Percentiles rank a stretch among this genome's conserved stretches.
Conservation (phyloP, 768 basidiomycete genomes). For the Strobilomyces confusus region DNA sequence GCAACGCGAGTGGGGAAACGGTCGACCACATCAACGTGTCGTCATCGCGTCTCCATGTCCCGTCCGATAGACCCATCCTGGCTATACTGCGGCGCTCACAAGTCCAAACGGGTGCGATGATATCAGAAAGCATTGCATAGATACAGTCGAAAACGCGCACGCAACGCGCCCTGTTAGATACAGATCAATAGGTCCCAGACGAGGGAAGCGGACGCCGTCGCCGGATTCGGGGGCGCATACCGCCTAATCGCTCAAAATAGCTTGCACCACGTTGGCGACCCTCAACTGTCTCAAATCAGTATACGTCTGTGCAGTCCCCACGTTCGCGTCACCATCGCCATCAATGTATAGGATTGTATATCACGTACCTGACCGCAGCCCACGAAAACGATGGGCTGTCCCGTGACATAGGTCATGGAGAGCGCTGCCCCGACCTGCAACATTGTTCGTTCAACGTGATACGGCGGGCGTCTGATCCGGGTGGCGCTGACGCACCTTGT, state of each 20-base stretch:
- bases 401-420: constrained; percentile 99
- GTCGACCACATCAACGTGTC: neutral
- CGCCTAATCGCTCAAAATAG: constrained; percentile 71
- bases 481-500: constrained; percentile 59
- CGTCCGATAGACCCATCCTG: neutral
- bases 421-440: constrained; percentile 91
- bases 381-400: constrained; percentile 97
- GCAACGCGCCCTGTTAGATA: neutral
- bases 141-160: neutral
- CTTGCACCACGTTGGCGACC: constrained; percentile 90
- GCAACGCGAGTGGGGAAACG: neutral
- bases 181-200: neutral
- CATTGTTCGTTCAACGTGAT: neutral
- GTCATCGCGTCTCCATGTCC: neutral
- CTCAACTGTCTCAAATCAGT: constrained; percentile 90
- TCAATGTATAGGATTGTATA: neutral
- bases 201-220: no score
- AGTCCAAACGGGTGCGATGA: neutral
- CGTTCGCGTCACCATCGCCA: neutral
- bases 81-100: neutral
- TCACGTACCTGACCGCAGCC: constrained; percentile 88
- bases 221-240: no score
- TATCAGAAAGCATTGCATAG: neutral
- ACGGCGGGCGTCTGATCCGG: neutral
- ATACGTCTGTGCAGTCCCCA: constrained; percentile 63